Percentiles rank a stretch among this genome's conserved stretches.
Conservation (phyloP, 768 basidiomycete species). For the Calocybe gangraenosa region DNA sequence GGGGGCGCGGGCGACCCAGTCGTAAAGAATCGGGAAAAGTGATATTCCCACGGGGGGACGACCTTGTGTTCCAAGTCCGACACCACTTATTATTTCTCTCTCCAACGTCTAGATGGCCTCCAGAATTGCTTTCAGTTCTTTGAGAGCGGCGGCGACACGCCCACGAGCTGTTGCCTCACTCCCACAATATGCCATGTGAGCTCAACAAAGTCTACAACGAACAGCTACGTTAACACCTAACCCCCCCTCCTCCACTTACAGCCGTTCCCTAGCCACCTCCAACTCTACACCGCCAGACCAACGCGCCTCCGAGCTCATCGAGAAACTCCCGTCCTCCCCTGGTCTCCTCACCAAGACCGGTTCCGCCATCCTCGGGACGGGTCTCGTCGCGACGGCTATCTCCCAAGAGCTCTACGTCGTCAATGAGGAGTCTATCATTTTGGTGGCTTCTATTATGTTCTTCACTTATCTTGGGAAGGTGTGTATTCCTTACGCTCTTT, state of each 20-base stretch:
- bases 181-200: conserved; percentile 40
- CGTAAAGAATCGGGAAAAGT: conserved; percentile 35
- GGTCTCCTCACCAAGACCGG: conserved; percentile 95
- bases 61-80: conserved; percentile 20
- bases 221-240: conserved; percentile 9
- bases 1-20: too few species aligned
- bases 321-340: conserved; percentile 80
- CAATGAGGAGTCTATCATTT: conserved; percentile 92
- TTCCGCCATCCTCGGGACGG: conserved; percentile 85
- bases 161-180: conserved; percentile 48
- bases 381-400: conserved; percentile 86
- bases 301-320: conserved; percentile 86
- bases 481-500: conserved; percentile 17
- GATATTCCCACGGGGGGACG: conserved; percentile 35
- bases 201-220: conserved; percentile 17
- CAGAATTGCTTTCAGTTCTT: conserved; percentile 63
- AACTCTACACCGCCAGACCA: conserved; percentile 73
- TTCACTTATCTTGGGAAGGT: conserved; percentile 81
- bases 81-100: conserved; percentile 20
- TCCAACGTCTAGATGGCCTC: conserved; percentile 52
- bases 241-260: conserved; percentile 22
- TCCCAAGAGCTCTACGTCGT: conserved; percentile 97
- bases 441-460: conserved; percentile 79
- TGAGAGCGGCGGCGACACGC: conserved; percentile 60
- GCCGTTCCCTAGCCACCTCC: conserved; percentile 62